Evolutionary conservation across 1,139 yeast genomes (phyloP).

Genomic region (Candida sp.): DNA sequence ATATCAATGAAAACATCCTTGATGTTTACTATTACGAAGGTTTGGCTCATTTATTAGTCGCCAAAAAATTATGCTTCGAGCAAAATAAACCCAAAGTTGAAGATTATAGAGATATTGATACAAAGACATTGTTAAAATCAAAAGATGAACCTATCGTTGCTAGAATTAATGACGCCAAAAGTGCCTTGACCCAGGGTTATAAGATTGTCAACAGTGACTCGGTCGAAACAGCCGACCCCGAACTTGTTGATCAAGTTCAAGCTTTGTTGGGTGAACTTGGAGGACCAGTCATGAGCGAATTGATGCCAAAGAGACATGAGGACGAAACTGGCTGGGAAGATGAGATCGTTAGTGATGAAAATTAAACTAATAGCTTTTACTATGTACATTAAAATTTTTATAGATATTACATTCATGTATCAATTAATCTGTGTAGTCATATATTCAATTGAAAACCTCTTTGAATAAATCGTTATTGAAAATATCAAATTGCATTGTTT

Average conservation of each 20-base stretch:
- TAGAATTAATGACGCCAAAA: slow-evolving; percentile 42
- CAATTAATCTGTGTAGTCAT: too few relatives aligned
- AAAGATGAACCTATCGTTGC: slow-evolving; percentile 25
- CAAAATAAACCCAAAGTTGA: slow-evolving; percentile 20
- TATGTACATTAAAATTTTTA: neutral
- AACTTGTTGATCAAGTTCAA: slow-evolving; percentile 50
- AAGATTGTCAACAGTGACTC: slow-evolving; percentile 45
- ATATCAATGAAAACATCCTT: slow-evolving; percentile 77
- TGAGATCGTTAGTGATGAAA: slow-evolving; percentile 32
- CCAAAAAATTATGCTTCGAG: slow-evolving; percentile 35
- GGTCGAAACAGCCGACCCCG: slow-evolving; percentile 50
- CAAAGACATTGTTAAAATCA: slow-evolving; percentile 27
- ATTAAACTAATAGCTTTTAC: slow-evolving; percentile 2
- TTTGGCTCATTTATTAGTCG: slow-evolving; percentile 61
- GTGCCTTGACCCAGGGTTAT: slow-evolving; percentile 55
- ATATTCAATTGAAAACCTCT: slow-evolving; percentile 15
- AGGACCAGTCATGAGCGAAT: slow-evolving; percentile 51
- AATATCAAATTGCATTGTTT: slow-evolving; percentile 27
- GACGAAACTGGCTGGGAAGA: slow-evolving; percentile 46
- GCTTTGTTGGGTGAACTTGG: slow-evolving; percentile 53
- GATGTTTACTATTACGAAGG: slow-evolving; percentile 85
- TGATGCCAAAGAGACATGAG: slow-evolving; percentile 38
- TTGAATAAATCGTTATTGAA: slow-evolving; percentile 27
- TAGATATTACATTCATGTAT: too few relatives aligned
- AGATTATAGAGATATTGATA: slow-evolving; percentile 48